A percentile compares a stretch with the other conserved stretches of the same genome.
Evolutionary conservation across 305 asterid species (phyloP).

Genomic region (Rubia tinctorum): DNA sequence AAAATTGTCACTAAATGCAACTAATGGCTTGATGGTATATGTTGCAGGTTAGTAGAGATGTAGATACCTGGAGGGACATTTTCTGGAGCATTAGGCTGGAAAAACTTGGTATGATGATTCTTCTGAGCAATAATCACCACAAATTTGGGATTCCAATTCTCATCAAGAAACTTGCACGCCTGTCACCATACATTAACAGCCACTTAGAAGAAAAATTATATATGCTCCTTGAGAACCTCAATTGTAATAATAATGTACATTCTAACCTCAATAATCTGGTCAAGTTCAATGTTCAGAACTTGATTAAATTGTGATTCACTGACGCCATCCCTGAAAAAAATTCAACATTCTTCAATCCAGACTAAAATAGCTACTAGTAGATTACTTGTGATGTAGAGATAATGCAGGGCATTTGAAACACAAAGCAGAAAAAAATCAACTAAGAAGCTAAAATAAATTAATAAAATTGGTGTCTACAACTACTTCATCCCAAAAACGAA

Average conservation of each 20-base stretch:
- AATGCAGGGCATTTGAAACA: neutral
- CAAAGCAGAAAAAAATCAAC: neutral
- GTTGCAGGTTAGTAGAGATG: neutral
- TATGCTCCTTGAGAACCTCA: neutral
- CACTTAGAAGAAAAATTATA: neutral
- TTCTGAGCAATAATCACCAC: conserved; percentile 88
- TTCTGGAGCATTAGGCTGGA: conserved; percentile 74
- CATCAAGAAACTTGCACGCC: conserved; percentile 89
- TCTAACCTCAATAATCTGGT: conserved; percentile 76
- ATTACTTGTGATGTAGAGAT: neutral
- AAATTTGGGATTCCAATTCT: conserved; percentile 80
- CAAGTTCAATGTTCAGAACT: conserved; percentile 77
- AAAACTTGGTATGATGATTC: conserved; percentile 88
- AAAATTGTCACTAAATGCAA: neutral
- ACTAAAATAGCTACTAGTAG: neutral
- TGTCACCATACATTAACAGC: conserved; percentile 14
- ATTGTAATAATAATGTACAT: neutral
- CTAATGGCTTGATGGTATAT: neutral
- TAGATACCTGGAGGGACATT: conserved; percentile 82
- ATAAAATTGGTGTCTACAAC: neutral
- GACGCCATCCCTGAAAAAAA: conserved; percentile 75
- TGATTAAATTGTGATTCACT: conserved; percentile 95
- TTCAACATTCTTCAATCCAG: conserved; percentile 4
- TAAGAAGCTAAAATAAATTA: too few relatives aligned
- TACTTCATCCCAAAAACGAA: neutral